Evolutionary conservation across 495 filamentous ascomycete genomes (phyloP), one percentile per base, ranked within the genome.

Genomic region (Penicillium herquei): DNA sequence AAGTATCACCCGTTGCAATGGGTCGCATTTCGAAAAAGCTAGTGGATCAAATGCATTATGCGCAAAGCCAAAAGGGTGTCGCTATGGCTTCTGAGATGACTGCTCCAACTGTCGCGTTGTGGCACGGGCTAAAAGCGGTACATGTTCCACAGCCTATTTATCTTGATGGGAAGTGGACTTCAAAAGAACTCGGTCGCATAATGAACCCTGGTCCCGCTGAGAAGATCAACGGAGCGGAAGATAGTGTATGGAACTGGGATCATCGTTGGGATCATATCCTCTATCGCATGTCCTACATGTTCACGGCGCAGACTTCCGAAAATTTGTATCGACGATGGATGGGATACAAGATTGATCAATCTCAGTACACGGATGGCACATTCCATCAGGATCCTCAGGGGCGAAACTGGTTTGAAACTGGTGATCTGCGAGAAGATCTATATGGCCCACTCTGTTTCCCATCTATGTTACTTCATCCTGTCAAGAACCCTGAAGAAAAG

Each of bases 181-280:
- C n/a, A n/a, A n/a, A n/a, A n/a, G n/a, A n/a, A n/a, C n/a, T n/a
- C n/a, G n/a, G n/a, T n/a, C 16, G 42, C 13, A 45, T 45, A 17
- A 45, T 40, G 39, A 40, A 40, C n/a, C 39, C 39, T 14, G 39
- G 39, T 5, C 39, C 39, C 5, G 7, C 39, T 4, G 13, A 40
- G 39, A n/a, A 7, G n/a, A 40, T 40, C 6, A 40, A 46, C 21
- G 55, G 49, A 30, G 51, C 41, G 16, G 34, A 18, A 11, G 54
- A 57, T 47, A 62, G 58, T 42, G 46, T 56, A 11, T 62, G 55
- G 37, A 57, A 46, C 17, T 62, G 54, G 54, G 58, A 54, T 31
- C 58, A 52, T 33, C 41, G 52, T 11, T 46, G n/a, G 31, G 43
- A 55, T 10, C 43, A 49, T 32, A 55, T 49, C 11, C 13, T 55